These are phyloP conservation scores for Wallacemonas sp. DNA, from an alignment of 208 protist genomes.

Conservation along the genomic window DNA sequence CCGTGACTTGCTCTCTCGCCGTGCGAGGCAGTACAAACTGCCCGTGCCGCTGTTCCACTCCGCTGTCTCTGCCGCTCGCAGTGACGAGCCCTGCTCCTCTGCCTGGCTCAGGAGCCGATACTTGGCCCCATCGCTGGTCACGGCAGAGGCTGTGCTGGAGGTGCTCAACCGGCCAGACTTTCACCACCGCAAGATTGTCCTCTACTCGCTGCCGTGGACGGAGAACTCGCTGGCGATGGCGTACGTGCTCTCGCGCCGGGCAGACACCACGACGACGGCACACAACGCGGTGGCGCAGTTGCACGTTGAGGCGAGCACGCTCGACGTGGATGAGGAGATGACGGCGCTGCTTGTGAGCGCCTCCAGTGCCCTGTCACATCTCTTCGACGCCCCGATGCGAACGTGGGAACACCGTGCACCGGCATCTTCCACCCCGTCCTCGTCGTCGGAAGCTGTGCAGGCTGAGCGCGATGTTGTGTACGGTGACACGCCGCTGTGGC, in stretches of 20 bases:
- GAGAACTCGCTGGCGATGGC: conserved; percentile 42
- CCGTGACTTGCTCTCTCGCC: conserved; percentile 33
- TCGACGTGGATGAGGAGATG: conserved; percentile 13
- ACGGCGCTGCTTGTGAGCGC: conserved; percentile 16
- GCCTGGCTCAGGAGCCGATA: not conserved
- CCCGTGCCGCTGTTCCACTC: conserved; percentile 4
- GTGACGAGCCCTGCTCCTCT: too few species aligned
- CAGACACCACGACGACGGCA: not conserved
- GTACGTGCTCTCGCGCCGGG: conserved; percentile 28
- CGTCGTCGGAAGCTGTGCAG: not conserved
- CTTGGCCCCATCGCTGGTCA: conserved; percentile 28
- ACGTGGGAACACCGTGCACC: not conserved
- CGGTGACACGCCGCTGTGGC: conserved; percentile 61
- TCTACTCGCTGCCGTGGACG: conserved; percentile 55
- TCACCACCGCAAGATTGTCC: conserved; percentile 36
- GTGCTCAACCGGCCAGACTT: conserved; percentile 27
- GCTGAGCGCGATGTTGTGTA: conserved; percentile 30
- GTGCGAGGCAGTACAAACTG: conserved; percentile 20
- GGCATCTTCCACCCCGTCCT: not conserved
- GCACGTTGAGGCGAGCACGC: conserved; percentile 2
- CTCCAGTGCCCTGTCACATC: conserved; percentile 28
- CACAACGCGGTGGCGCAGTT: not conserved
- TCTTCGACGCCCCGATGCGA: conserved; percentile 36
- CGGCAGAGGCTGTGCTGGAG: conserved; percentile 17
- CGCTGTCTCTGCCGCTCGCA: not conserved